A percentile compares a stretch with the other conserved stretches of the same genome.
Conservation (phyloP, 78 protist species). For the Dictyostelium intermedium region DNA sequence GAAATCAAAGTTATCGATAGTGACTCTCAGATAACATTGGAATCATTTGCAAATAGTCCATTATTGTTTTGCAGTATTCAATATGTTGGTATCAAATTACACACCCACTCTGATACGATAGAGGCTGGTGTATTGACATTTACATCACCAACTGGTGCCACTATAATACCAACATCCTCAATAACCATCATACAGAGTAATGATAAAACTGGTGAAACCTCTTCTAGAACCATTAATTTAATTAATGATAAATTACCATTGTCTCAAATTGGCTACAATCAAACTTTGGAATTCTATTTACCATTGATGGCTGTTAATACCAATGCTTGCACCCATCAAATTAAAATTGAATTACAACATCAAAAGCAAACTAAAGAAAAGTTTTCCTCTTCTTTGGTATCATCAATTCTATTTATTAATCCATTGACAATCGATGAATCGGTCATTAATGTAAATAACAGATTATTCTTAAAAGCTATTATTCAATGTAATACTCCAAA, state of each 20-base stretch:
- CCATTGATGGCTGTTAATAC: conserved; percentile 68
- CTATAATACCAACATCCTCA: conserved; percentile 26
- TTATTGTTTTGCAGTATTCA: conserved; percentile 30
- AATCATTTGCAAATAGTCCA: conserved; percentile 53
- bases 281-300: conserved; percentile 44
- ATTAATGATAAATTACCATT: conserved; percentile 47
- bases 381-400: conserved; percentile 34
- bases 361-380: conserved; percentile 71
- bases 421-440: conserved; percentile 42
- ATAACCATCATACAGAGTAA: neutral
- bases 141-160: conserved; percentile 24
- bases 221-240: neutral
- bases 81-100: conserved; percentile 45
- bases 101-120: conserved; percentile 55
- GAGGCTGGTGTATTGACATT: conserved; percentile 54
- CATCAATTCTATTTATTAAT: conserved; percentile 45
- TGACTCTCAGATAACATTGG: conserved; percentile 30
- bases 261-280: conserved; percentile 13
- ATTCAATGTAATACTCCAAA: conserved; percentile 32
- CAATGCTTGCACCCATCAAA: conserved; percentile 48
- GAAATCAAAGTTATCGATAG: conserved; percentile 46
- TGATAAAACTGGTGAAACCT: neutral
- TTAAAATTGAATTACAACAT: conserved; percentile 27
- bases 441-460: conserved; percentile 14
- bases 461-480: conserved; percentile 29